These are phyloP conservation scores for Alternaria tenuissima DNA, from an alignment of 2,329 filamentous ascomycete species.

Conservation along the genomic window DNA sequence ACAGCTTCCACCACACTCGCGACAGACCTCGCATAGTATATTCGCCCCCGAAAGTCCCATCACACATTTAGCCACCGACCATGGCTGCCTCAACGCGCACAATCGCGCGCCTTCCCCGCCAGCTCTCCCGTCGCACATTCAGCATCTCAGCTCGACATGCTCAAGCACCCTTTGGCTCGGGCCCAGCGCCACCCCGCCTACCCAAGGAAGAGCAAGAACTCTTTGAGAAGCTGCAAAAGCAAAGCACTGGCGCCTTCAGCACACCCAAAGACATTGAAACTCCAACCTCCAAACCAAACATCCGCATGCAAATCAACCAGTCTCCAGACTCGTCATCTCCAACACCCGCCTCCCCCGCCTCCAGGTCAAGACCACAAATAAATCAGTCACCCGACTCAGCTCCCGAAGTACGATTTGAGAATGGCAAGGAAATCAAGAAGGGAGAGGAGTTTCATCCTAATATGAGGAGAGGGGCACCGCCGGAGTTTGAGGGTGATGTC, in stretches of 20 bases:
- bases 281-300: conserved; percentile 20
- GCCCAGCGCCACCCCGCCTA: conserved; percentile 82
- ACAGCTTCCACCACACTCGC: conserved; percentile 7
- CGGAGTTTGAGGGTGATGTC: conserved; percentile 90
- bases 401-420: conserved; percentile 24
- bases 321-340: conserved; percentile 31
- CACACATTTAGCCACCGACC: neutral
- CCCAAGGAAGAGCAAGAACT: conserved; percentile 88
- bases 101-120: conserved; percentile 33
- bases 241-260: conserved; percentile 78
- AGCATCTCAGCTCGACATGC: conserved; percentile 23
- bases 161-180: conserved; percentile 43
- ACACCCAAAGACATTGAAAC: conserved; percentile 61
- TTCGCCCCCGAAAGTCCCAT: neutral
- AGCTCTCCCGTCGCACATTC: conserved; percentile 34
- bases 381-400: conserved; percentile 23
- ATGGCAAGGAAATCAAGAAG: conserved; percentile 56
- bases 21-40: neutral
- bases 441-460: conserved; percentile 75
- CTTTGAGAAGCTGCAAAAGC: conserved; percentile 84
- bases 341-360: conserved; percentile 3
- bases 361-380: conserved; percentile 9
- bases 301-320: conserved; percentile 45
- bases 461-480: conserved; percentile 77
- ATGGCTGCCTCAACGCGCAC: conserved; percentile 28